These are phyloP conservation scores for Calocybe cyanea DNA, from an alignment of 768 basidiomycete species.

Conservation along the genomic window DNA sequence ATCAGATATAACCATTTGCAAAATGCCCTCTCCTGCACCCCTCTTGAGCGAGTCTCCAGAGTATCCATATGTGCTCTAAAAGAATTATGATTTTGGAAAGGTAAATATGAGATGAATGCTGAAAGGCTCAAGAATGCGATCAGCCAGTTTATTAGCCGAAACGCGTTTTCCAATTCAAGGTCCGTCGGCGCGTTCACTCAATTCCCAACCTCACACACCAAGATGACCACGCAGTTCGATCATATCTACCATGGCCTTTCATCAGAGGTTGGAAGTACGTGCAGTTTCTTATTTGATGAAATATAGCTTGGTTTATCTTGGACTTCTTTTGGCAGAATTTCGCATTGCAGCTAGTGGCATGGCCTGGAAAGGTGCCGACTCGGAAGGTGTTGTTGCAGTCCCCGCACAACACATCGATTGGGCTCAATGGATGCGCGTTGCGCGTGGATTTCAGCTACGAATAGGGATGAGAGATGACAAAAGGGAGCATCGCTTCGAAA, in stretches of 20 bases:
- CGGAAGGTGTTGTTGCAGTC: constrained; percentile 59
- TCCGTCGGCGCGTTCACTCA: constrained; percentile 40
- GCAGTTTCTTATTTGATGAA: not conserved
- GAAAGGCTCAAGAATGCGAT: constrained; percentile 8
- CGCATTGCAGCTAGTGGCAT: constrained; percentile 88
- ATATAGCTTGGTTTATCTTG: constrained; percentile 13
- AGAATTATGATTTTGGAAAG: constrained; percentile 9
- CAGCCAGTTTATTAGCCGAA: not conserved
- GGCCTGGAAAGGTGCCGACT: constrained; percentile 88
- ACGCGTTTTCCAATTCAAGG: constrained; percentile 35
- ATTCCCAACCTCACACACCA: constrained; percentile 8
- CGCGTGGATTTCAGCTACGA: constrained; percentile 86
- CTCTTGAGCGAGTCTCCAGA: constrained; percentile 59
- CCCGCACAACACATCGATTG: constrained; percentile 76
- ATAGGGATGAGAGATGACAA: constrained; percentile 49
- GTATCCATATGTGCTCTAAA: constrained; percentile 41
- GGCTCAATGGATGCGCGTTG: constrained; percentile 90
- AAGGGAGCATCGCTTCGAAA: constrained; percentile 71
- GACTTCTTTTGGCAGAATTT: constrained; percentile 52
- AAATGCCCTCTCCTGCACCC: constrained; percentile 78
- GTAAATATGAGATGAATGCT: constrained; percentile 7
- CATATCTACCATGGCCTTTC: constrained; percentile 74
- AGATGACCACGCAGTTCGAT: constrained; percentile 82
- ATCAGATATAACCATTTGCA: constrained; percentile 71
- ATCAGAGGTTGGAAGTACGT: constrained; percentile 80